Conservation (phyloP, 495 filamentous ascomycete species). For the Mytilinidion resinicola region DNA sequence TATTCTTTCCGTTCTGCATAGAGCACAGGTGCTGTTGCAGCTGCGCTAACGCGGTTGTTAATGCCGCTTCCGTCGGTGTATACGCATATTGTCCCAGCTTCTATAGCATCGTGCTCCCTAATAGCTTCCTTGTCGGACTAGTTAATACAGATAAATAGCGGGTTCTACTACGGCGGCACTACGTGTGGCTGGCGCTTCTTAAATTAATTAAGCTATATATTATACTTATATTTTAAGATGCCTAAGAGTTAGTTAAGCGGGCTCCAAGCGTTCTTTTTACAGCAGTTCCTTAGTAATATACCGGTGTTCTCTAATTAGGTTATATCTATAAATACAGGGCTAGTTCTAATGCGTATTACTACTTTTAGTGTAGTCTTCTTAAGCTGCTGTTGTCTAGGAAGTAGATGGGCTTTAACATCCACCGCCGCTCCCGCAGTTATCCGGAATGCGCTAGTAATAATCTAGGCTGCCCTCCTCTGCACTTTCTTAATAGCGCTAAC, state of each 20-base stretch:
- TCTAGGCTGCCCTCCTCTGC: conserved; percentile 21
- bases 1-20: conserved; percentile 11
- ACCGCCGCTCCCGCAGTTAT: conserved; percentile 24
- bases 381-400: conserved; percentile 13
- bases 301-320: background rate
- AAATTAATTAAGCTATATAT: conserved; percentile 3
- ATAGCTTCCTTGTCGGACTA: conserved; percentile 23
- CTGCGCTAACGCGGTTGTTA: conserved; percentile 16
- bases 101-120: conserved; percentile 21
- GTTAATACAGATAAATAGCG: conserved; percentile 19
- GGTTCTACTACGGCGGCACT: conserved; percentile 24
- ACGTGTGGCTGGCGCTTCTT: conserved; percentile 12
- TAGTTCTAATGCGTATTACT: conserved; percentile 20
- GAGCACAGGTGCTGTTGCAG: conserved; percentile 6
- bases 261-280: background rate
- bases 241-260: conserved; percentile 6
- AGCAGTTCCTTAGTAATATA: background rate
- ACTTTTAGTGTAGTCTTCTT: conserved; percentile 20
- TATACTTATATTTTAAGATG: conserved; percentile 11
- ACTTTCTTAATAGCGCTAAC: conserved; percentile 16
- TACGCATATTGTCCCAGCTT: background rate
- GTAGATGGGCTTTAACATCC: background rate
- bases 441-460: conserved; percentile 24
- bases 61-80: background rate
- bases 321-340: conserved; percentile 1